Evolutionary conservation across 1,139 yeast genomes (phyloP).

Genomic region (Candida tetrigidarum): DNA sequence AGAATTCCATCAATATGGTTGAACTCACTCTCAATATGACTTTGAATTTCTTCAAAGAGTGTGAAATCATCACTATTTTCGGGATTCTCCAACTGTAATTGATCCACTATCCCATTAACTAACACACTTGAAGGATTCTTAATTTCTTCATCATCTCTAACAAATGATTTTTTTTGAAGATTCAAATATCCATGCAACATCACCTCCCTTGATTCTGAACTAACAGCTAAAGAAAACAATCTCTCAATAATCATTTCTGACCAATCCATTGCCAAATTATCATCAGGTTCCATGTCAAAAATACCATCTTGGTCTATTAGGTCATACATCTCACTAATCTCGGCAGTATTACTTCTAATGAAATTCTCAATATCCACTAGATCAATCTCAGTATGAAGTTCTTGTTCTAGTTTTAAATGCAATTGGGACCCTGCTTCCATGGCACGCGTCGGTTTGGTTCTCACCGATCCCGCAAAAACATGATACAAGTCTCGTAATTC

Average conservation of each 20-base stretch:
- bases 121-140: constrained; percentile 27
- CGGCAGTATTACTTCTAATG: constrained; percentile 2
- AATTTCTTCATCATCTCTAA: constrained; percentile 17
- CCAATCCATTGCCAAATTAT: constrained; percentile 37
- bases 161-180: constrained; percentile 27
- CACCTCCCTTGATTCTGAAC: constrained; percentile 64
- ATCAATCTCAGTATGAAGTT: constrained; percentile 38
- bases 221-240: constrained; percentile 40
- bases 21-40: constrained; percentile 15
- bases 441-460: constrained; percentile 28
- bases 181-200: constrained; percentile 57
- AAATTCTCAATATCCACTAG: constrained; percentile 14
- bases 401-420: constrained; percentile 47
- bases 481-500: constrained; percentile 51
- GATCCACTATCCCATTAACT: constrained; percentile 69
- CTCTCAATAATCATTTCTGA: constrained; percentile 34
- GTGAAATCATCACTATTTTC: constrained; percentile 21
- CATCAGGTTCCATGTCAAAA: constrained; percentile 27
- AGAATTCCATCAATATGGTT: constrained; percentile 14
- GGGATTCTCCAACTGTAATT: constrained; percentile 30
- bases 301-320: constrained; percentile 31
- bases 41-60: constrained; percentile 29
- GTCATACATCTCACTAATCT: constrained; percentile 1
- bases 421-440: constrained; percentile 43
- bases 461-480: constrained; percentile 40